Conservation (phyloP, 202 grass and related monocot genomes). For the Setaria italica region DNA sequence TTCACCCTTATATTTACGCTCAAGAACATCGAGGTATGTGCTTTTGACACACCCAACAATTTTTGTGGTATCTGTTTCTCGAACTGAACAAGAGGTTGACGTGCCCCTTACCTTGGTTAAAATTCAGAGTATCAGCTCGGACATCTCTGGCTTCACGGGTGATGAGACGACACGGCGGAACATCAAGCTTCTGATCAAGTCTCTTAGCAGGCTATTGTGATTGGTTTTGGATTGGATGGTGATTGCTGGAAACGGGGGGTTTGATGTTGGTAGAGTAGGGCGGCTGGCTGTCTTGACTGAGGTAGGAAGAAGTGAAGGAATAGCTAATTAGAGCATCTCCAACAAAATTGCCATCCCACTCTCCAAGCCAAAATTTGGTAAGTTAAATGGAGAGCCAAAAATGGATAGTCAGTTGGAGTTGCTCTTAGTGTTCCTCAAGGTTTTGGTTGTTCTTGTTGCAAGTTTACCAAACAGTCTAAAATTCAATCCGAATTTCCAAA, state of each 20-base stretch:
- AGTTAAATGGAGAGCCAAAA: no score
- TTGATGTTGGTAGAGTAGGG: conserved; percentile 34
- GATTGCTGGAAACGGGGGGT: background rate
- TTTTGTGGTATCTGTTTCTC: conserved; percentile 17
- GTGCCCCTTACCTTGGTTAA: conserved; percentile 37
- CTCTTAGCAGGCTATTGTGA: conserved; percentile 96
- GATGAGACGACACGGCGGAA: conserved; percentile 82
- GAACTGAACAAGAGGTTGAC: conserved; percentile 14
- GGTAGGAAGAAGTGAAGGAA: background rate
- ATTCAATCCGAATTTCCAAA: background rate
- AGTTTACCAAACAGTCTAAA: conserved; percentile 2
- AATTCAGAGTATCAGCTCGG: conserved; percentile 90
- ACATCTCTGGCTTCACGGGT: conserved; percentile 89
- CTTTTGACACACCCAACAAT: background rate
- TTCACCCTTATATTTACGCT: conserved; percentile 93
- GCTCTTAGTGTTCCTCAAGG: background rate
- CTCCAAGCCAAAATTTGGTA: no score
- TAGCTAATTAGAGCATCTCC: background rate
- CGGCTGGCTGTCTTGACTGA: background rate
- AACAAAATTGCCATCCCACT: no score
- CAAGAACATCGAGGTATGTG: conserved; percentile 87
- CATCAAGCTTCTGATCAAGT: conserved; percentile 93
- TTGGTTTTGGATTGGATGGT: conserved; percentile 9
- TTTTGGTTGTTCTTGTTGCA: conserved; percentile 20
- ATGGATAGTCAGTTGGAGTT: no score